phyloP scores from a whole-genome alignment of 108 stramenopile genomes.

The Pseudonitzschia multiseries region DNA sequence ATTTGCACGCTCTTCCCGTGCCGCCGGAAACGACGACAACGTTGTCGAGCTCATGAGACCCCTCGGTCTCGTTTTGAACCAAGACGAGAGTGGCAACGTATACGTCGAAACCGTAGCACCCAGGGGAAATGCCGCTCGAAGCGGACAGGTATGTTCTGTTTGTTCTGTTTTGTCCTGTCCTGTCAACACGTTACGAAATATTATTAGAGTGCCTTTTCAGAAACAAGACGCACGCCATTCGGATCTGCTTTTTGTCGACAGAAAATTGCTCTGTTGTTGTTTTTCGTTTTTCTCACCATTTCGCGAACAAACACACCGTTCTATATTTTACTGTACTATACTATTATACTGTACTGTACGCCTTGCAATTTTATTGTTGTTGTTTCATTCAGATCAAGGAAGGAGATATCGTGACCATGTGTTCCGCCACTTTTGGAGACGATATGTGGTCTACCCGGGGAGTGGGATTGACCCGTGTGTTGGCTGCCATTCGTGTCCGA shows the following conservation, averaged over 20 bases:
- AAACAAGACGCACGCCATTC: too few relatives aligned
- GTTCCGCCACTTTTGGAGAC: constrained; percentile 94
- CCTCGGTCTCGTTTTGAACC: constrained; percentile 89
- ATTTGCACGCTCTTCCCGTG: constrained; percentile 60
- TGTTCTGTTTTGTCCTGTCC: too few relatives aligned
- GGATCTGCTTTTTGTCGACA: too few relatives aligned
- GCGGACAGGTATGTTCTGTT: constrained; percentile 75
- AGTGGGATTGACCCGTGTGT: constrained; percentile 83
- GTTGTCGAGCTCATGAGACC: constrained; percentile 91
- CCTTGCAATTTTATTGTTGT: too few relatives aligned
- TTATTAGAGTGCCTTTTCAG: neutral
- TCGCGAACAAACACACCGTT: too few relatives aligned
- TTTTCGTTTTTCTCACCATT: neutral
- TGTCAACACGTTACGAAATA: too few relatives aligned
- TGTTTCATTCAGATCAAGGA: constrained; percentile 50
- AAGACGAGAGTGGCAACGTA: constrained; percentile 87
- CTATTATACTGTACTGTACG: too few relatives aligned
- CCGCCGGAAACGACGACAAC: constrained; percentile 66
- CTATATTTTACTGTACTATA: too few relatives aligned
- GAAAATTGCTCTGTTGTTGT: constrained; percentile 17
- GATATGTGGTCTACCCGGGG: constrained; percentile 90
- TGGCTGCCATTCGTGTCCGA: constrained; percentile 90
- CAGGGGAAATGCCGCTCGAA: constrained; percentile 89
- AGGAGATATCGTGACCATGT: constrained; percentile 93
- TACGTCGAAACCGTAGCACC: constrained; percentile 89